Conservation (phyloP, 23 red algal genomes). For the Gracilaria domingensis region DNA sequence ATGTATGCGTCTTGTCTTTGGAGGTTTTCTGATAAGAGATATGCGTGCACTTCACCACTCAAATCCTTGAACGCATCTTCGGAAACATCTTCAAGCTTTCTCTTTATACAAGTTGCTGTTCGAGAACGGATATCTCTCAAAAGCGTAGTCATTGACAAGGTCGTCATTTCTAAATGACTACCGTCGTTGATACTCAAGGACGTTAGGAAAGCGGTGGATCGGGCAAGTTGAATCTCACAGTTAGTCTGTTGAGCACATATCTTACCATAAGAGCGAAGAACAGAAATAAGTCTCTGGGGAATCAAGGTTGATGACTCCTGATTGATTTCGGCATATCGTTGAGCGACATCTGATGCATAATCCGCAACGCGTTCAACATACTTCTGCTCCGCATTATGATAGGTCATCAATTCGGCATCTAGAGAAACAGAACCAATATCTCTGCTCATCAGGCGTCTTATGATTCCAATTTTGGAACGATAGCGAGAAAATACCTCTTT, state of each 20-base stretch:
- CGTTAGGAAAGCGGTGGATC: conserved; percentile 18
- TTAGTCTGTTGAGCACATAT: conserved; percentile 28
- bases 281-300: conserved; percentile 5
- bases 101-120: conserved; percentile 23
- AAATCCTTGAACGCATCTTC: conserved; percentile 30
- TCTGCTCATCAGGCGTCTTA: not conserved
- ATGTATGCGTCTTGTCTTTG: conserved; percentile 29
- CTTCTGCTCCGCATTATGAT: conserved; percentile 8
- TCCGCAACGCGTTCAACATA: conserved; percentile 26
- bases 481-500: conserved; percentile 1
- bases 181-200: conserved; percentile 30
- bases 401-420: not conserved
- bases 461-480: conserved; percentile 15
- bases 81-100: conserved; percentile 31
- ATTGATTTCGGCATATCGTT: conserved; percentile 10
- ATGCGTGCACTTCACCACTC: conserved; percentile 9
- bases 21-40: conserved; percentile 20
- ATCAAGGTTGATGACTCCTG: not conserved
- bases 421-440: conserved; percentile 31
- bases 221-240: conserved; percentile 29
- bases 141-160: not conserved
- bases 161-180: conserved; percentile 31
- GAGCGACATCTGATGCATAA: conserved; percentile 29
- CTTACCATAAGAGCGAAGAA: conserved; percentile 28
- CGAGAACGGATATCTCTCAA: conserved; percentile 32